Base-by-base conservation (phyloP, 2,329 filamentous ascomycete species). In the Davidsoniella neocaledoniae region DNA sequence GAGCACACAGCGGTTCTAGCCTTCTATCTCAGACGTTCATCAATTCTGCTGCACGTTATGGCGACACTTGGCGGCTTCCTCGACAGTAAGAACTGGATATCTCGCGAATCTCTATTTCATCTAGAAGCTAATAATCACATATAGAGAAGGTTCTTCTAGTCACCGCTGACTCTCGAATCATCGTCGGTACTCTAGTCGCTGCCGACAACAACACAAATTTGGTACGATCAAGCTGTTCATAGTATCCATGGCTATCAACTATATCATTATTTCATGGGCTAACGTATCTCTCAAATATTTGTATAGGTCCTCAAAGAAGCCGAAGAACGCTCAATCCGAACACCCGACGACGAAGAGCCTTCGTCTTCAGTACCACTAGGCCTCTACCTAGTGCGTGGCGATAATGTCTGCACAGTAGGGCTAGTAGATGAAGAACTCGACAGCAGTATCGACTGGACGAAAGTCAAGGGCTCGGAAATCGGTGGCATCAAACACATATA, bases 121-220 rank as follows among this genome's bases (percentile, higher is more conserved):
- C 16, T 19, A 16, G n/a, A 38, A 16, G 16, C 45, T 51, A 23
- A 39, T 14, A 19, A 3, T 10, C 25, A 33, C 29, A 50, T 46
- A 49, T 51, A 95, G 91, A 94, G 67, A 93, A 86, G 66, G 86
- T 96, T 58, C 74, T 88, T 52, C 82, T 96, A 60, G 76, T 96
- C 55, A 96, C 91, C 25, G 83, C 86, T 57, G 91, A 96, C 66
- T 91, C 90, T 47, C 81, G 90, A 58, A 94, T 86, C 43, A 69
- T 90, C 19, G 74, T 86, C 54, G 91, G 91, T 53, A 88, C 74
- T 2, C 77, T 98, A 49, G 71, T 90, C 45, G 86, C 84, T 42
- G 87, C 83, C 62, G 91, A 98, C 64, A 81, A 94, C 65, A 79
- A 83, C 59, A 96, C 91, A 57, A 98, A 98, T 66, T 69, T 98